Base-by-base conservation (phyloP, 2,329 filamentous ascomycete genomes). In the Hypoxylon rubiginosum region DNA sequence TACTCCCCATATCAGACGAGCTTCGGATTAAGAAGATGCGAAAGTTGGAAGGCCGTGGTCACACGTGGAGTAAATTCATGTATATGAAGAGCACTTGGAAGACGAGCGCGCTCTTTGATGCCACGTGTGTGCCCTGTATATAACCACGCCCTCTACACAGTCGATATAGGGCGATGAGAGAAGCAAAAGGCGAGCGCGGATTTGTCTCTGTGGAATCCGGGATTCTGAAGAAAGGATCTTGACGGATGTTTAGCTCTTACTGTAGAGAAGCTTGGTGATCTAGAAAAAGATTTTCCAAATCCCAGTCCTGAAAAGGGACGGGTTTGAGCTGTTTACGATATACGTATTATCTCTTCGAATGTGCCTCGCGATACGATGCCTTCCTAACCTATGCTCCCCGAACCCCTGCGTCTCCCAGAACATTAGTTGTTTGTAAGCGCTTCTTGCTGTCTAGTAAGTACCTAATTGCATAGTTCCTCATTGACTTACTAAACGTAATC, bases 81-180 rank as follows among this genome's bases (percentile, higher is more conserved):
- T 66, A 68, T 68, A 68, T 62, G 15, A 9, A 57, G 54, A 21
- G 59, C 32, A 58, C 43, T 66, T 34, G 1, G n/a, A 46, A 58
- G 34, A 28, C 19, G 48, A 64, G 51, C n/a, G 46, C 48, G 58
- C 53, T 66, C 52, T 39, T 39, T 36, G 24, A 60, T 34, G 34
- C 50, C 46, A 53, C 39, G 28, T 41, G 65, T 43, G 39, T 66
- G 55, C 55, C 28, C 51, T 66, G 67, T 69, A 69, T 56, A 69
- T 69, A 67, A 43, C 41, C 17, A 46, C 43, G 41, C 32, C 17
- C 48, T 50, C 54, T 54, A 26, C 41, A 54, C 41, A 54, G 48
- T 52, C 36, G 21, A 49, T 39, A 50, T 24, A 17, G 19, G 41
- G 43, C 34, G 39, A 30, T 19, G n/a, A 13, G 21, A n/a, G n/a